These are phyloP conservation scores for Hortaea sp. DNA, from an alignment of 2,329 filamentous ascomycete genomes.

Conservation along the genomic window DNA sequence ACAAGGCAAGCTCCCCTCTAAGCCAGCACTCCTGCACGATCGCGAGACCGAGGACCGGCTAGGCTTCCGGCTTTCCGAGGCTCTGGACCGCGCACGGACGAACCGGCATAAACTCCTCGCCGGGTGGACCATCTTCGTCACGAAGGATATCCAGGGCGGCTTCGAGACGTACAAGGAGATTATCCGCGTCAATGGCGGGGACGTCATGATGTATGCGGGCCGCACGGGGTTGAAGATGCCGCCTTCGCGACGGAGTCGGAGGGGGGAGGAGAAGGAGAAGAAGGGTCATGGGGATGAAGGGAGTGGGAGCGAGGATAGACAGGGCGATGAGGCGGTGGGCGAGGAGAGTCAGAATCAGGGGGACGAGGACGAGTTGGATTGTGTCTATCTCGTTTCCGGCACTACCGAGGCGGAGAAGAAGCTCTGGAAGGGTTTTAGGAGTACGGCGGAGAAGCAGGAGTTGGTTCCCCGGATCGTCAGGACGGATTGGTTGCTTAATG, in stretches of 20 bases:
- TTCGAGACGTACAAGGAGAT: slow-evolving; percentile 78
- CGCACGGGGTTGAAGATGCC: slow-evolving; percentile 53
- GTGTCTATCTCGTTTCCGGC: slow-evolving; percentile 71
- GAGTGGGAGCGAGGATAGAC: slow-evolving; percentile 13
- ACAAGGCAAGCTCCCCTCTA: slow-evolving; percentile 48
- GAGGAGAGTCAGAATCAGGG: slow-evolving; percentile 38
- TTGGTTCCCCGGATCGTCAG: slow-evolving; percentile 73
- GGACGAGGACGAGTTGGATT: slow-evolving; percentile 47
- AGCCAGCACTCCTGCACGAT: slow-evolving; percentile 59
- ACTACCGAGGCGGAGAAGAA: slow-evolving; percentile 55
- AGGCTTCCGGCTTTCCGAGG: slow-evolving; percentile 57
- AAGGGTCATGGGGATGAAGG: slow-evolving; percentile 9
- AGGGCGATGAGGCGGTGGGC: slow-evolving; percentile 47
- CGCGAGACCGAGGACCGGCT: slow-evolving; percentile 61
- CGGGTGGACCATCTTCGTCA: slow-evolving; percentile 74
- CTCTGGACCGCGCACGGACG: slow-evolving; percentile 58
- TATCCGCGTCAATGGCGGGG: slow-evolving; percentile 77
- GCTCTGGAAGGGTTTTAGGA: slow-evolving; percentile 70
- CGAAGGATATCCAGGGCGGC: slow-evolving; percentile 67
- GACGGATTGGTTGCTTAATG: slow-evolving; percentile 81
- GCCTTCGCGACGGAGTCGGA: slow-evolving; percentile 36
- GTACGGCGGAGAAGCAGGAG: slow-evolving; percentile 66
- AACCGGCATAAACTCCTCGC: slow-evolving; percentile 69
- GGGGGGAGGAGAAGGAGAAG: slow-evolving; percentile 48
- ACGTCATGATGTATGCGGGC: slow-evolving; percentile 61